Percentiles rank a stretch among this genome's conserved stretches.
Conservation (phyloP, 306 rosid species). For the Sechiopsis laciniata region DNA sequence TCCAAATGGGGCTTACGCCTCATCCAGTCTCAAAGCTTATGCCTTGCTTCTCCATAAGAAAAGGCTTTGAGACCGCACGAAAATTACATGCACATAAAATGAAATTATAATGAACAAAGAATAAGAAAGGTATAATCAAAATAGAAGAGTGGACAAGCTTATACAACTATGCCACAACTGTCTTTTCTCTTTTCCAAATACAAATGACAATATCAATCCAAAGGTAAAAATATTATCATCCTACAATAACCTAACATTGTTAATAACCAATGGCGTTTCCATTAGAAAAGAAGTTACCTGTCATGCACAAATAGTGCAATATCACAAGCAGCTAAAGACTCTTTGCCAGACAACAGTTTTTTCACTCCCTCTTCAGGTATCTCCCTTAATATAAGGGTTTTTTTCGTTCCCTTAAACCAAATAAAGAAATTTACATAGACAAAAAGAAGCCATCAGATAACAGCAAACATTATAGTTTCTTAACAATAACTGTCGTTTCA, state of each 20-base stretch:
- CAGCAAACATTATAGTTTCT: neutral
- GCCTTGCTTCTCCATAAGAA: no score
- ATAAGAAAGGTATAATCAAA: neutral
- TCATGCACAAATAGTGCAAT: constrained; percentile 85
- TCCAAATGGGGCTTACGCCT: no score
- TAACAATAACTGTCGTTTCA: neutral
- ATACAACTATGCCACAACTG: neutral
- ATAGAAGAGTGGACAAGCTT: neutral
- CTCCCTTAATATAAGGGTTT: constrained; percentile 70
- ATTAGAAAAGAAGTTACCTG: constrained; percentile 40
- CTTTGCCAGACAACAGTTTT: constrained; percentile 61
- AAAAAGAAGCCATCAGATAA: constrained; percentile 1
- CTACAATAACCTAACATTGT: neutral
- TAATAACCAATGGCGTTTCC: neutral
- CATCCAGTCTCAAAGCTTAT: no score
- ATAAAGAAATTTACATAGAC: neutral
- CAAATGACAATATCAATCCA: neutral
- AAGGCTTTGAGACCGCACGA: neutral
- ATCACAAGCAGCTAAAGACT: constrained; percentile 87
- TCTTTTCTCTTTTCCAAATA: constrained; percentile 3
- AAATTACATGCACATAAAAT: neutral
- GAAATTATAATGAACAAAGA: neutral
- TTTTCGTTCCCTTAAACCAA: constrained; percentile 56
- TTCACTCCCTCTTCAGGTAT: constrained; percentile 76
- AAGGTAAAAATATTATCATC: no score